Base-by-base conservation (phyloP, 2,329 filamentous ascomycete genomes). In the Geoglossum cookeanum region DNA sequence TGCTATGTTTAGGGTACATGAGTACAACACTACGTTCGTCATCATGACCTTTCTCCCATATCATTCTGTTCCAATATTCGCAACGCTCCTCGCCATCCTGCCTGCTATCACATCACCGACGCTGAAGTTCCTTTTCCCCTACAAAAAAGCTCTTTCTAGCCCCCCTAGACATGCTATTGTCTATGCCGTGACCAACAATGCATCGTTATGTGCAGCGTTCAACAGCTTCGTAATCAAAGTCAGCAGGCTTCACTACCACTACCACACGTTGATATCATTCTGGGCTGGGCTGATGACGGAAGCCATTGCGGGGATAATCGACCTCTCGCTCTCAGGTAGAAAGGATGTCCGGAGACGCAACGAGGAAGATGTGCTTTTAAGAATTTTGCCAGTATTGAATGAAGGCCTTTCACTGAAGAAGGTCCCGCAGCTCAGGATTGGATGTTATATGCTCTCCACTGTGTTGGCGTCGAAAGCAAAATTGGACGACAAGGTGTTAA, bases 1-100 rank as follows among this genome's bases (percentile, higher is more conserved):
- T 45, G 15, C 3, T 22, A 22, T 37, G 33, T 4, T 17, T 11
- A 94, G 90, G 63, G 81, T 94, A 55, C 92, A 98, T 68, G 87
- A 97, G 68, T 84, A 89, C 70, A 97, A 95, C 69, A 91, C 87
- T 3, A 74, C 79, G 3, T 78, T 78, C 37, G 72, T 95, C 13
- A 74, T 97, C 48, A 78, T 90, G 62, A 87, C 90, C 2, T 97
- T 97, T 68, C 76, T 98, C 4, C 92, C 92, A 1, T 97, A 95
- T 69, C 90, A 98, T 68, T 82, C 83, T 6, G 84, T 87, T 35
- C 85, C 86, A 4, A 80, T 87, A 13, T 98, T 98, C 68, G 76
- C 85, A 52, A 90, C 87, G 1, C 75, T 97, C 6, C 75, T 98
- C 30, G 90, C 88, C 1, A 94, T 98, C 58, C 74, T 98, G 11